Evolutionary conservation across 2,329 filamentous ascomycete species (phyloP).

Genomic region (Diaporthe sp.): DNA sequence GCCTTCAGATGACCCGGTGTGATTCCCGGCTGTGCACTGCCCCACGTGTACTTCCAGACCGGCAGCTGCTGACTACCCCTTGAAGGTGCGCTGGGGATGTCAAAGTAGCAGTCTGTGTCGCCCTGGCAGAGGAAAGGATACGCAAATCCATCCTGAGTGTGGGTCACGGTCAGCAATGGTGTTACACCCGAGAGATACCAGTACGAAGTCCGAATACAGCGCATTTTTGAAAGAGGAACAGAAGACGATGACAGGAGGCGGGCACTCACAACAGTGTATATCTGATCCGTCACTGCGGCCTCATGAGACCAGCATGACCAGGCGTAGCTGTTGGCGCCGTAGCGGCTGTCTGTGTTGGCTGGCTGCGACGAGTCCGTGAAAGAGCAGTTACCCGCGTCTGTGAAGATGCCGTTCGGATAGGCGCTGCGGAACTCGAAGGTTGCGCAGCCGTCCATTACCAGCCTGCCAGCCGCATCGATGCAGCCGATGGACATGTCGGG

Average conservation of each 20-base stretch:
- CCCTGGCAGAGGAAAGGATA: slow-evolving; percentile 34
- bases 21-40: slow-evolving; percentile 16
- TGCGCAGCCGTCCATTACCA: slow-evolving; percentile 35
- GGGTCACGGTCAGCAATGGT: not conserved
- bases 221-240: not conserved
- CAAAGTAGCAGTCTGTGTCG: slow-evolving; percentile 32
- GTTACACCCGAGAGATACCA: not conserved
- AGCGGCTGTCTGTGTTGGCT: slow-evolving; percentile 28
- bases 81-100: slow-evolving; percentile 26
- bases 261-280: slow-evolving; percentile 35
- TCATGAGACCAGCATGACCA: slow-evolving; percentile 33
- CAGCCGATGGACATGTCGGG: slow-evolving; percentile 29
- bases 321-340: slow-evolving; percentile 25
- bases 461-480: slow-evolving; percentile 28
- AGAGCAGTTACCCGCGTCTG: slow-evolving; percentile 33
- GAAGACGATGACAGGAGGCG: too few species aligned
- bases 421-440: slow-evolving; percentile 10
- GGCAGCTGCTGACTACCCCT: slow-evolving; percentile 1
- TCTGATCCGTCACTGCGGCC: slow-evolving; percentile 1
- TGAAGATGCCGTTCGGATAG: slow-evolving; percentile 7
- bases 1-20: slow-evolving; percentile 32
- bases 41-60: slow-evolving; percentile 34
- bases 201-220: not conserved
- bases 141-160: slow-evolving; percentile 5
- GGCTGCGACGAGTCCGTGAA: slow-evolving; percentile 30